These are phyloP conservation scores for Candida orba DNA, from an alignment of 805 yeast species.

Conservation along the genomic window DNA sequence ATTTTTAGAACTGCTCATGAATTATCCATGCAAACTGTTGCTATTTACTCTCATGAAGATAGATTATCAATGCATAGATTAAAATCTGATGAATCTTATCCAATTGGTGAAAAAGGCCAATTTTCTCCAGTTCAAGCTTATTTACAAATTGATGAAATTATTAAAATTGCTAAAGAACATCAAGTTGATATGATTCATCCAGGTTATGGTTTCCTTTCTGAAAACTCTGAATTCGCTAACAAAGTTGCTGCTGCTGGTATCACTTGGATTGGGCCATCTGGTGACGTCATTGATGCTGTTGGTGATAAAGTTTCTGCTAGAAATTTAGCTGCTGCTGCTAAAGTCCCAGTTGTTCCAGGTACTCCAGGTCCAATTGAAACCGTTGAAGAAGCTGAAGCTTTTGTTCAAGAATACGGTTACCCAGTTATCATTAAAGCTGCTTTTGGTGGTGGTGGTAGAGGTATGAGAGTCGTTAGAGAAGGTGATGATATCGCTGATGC, in stretches of 20 bases:
- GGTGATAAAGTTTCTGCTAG: slow-evolving; percentile 98
- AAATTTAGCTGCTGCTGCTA: slow-evolving; percentile 68
- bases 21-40: slow-evolving; percentile 93
- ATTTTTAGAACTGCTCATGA: slow-evolving; percentile 98
- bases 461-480: slow-evolving; percentile 98
- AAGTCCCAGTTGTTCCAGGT: slow-evolving; percentile 95
- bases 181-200: slow-evolving; percentile 85
- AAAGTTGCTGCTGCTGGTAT: slow-evolving; percentile 88
- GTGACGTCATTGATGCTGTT: slow-evolving; percentile 81
- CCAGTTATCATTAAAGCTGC: slow-evolving; percentile 99
- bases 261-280: slow-evolving; percentile 93
- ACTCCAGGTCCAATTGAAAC: slow-evolving; percentile 92
- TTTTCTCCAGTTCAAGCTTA: slow-evolving; percentile 95
- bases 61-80: slow-evolving; percentile 89
- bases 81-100: slow-evolving; percentile 91
- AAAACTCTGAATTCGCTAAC: slow-evolving; percentile 87
- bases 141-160: slow-evolving; percentile 90
- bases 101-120: slow-evolving; percentile 83
- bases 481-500: slow-evolving; percentile 93
- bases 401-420: slow-evolving; percentile 79
- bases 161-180: slow-evolving; percentile 73
- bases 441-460: slow-evolving; percentile 99
- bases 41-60: slow-evolving; percentile 94
- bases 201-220: slow-evolving; percentile 86
- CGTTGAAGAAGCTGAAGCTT: slow-evolving; percentile 68